These are phyloP conservation scores for Balakata baccata DNA, from an alignment of 345 rosid genomes.

Conservation along the genomic window DNA sequence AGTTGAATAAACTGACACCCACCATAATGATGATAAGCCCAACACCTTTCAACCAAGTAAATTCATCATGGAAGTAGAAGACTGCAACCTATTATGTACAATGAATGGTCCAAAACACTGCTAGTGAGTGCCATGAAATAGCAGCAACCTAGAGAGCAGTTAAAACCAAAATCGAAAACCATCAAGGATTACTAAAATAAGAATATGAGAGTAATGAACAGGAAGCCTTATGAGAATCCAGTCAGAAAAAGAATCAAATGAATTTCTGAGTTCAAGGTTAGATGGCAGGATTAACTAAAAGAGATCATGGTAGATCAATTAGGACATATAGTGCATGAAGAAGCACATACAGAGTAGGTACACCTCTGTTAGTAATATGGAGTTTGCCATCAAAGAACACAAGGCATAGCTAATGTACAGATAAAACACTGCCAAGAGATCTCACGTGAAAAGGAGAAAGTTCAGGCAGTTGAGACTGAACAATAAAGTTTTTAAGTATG, in stretches of 20 bases:
- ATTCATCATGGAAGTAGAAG: constrained; percentile 88
- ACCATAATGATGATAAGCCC: constrained; percentile 82
- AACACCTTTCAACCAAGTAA: constrained; percentile 88
- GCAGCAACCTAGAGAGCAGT: background rate
- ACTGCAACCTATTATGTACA: constrained; percentile 77
- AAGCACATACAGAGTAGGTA: background rate
- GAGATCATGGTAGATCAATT: background rate
- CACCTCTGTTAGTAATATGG: background rate
- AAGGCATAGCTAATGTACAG: background rate
- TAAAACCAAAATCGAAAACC: background rate
- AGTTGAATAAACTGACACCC: constrained; percentile 91
- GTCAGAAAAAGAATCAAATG: background rate
- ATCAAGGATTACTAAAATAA: background rate
- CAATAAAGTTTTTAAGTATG: background rate
- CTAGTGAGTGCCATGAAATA: background rate
- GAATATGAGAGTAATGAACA: background rate
- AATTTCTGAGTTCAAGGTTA: background rate
- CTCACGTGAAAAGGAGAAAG: background rate
- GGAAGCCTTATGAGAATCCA: background rate
- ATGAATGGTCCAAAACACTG: background rate
- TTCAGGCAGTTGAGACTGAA: background rate
- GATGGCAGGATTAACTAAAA: background rate
- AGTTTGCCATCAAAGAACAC: background rate
- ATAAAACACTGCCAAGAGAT: background rate
- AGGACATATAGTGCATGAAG: background rate